phyloP scores from a whole-genome alignment of 768 basidiomycete species.

The Pilatotrama ljubarskyi region DNA sequence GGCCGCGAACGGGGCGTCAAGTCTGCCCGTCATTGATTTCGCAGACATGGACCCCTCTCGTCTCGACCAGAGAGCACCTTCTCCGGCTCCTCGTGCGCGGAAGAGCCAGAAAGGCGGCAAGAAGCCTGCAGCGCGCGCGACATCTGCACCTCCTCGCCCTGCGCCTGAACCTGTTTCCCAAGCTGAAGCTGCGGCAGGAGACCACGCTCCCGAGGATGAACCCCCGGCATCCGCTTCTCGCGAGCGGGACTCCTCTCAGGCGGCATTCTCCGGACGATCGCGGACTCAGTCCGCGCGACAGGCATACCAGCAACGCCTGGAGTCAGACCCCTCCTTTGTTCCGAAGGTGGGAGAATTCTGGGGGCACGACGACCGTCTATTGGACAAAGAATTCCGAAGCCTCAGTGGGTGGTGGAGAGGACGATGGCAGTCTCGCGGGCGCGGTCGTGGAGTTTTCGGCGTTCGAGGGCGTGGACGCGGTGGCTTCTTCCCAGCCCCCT shows the following conservation, averaged over 20 bases:
- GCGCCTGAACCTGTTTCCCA: slow-evolving; percentile 31
- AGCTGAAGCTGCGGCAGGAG: slow-evolving; percentile 23
- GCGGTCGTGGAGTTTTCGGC: slow-evolving; percentile 52
- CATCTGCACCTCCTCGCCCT: slow-evolving; percentile 38
- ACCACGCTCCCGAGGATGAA: slow-evolving; percentile 31
- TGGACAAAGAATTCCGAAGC: slow-evolving; percentile 80
- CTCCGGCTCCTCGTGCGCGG: slow-evolving; percentile 23
- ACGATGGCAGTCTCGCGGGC: slow-evolving; percentile 68
- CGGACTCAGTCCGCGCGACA: slow-evolving; percentile 71
- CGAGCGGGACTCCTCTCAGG: slow-evolving; percentile 28
- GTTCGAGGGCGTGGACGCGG: slow-evolving; percentile 57
- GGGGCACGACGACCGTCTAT: slow-evolving; percentile 90
- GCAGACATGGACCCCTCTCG: slow-evolving; percentile 50
- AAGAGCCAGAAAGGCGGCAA: slow-evolving; percentile 33
- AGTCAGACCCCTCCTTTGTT: slow-evolving; percentile 84
- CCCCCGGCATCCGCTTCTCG: slow-evolving; percentile 43
- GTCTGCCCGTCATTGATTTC: slow-evolving; percentile 82
- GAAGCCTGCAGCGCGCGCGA: slow-evolving; percentile 31
- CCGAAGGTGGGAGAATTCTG: slow-evolving; percentile 92
- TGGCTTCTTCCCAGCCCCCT: slow-evolving; percentile 35
- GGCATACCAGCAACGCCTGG: slow-evolving; percentile 81
- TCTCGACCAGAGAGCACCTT: slow-evolving; percentile 27
- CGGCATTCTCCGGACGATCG: slow-evolving; percentile 36
- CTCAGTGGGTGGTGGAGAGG: slow-evolving; percentile 89
- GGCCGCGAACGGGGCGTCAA: slow-evolving; percentile 58